Conservation (phyloP, 2,329 filamentous ascomycete species). For the Ophiosphaerella korrae region DNA sequence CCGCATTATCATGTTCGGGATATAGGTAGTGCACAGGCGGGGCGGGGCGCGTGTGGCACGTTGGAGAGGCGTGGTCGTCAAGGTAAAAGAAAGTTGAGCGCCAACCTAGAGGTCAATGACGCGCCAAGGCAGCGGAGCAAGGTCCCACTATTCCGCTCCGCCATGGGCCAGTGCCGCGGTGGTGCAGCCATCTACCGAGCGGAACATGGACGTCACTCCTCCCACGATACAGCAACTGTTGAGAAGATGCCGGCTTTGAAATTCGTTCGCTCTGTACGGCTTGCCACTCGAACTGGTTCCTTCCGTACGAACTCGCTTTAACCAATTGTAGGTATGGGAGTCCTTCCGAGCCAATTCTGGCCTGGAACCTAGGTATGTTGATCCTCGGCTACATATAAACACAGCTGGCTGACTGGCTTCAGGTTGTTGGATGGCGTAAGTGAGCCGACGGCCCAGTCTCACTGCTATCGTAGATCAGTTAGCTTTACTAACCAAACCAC, state of each 20-base stretch:
- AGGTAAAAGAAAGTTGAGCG: neutral
- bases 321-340: constrained; percentile 70
- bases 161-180: constrained; percentile 23
- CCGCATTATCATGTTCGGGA: constrained; percentile 40
- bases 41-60: constrained; percentile 19
- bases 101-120: constrained; percentile 24
- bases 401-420: neutral
- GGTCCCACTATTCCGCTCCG: constrained; percentile 24
- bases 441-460: neutral
- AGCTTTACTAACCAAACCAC: neutral
- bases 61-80: constrained; percentile 6
- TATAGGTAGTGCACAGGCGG: constrained; percentile 3
- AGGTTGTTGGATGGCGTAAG: constrained; percentile 52
- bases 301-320: constrained; percentile 12
- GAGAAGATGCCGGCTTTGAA: constrained; percentile 54
- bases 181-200: constrained; percentile 23
- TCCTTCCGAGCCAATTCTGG: constrained; percentile 87
- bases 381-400: neutral
- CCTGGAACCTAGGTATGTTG: constrained; percentile 77
- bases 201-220: constrained; percentile 31
- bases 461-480: too few relatives aligned
- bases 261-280: constrained; percentile 69
- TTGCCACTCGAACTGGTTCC: neutral
- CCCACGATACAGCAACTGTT: constrained; percentile 1
- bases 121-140: constrained; percentile 26